Percentiles rank a stretch among this genome's conserved stretches.
Conservation (phyloP, 2,329 filamentous ascomycete species). For the Aspergillus sp. region DNA sequence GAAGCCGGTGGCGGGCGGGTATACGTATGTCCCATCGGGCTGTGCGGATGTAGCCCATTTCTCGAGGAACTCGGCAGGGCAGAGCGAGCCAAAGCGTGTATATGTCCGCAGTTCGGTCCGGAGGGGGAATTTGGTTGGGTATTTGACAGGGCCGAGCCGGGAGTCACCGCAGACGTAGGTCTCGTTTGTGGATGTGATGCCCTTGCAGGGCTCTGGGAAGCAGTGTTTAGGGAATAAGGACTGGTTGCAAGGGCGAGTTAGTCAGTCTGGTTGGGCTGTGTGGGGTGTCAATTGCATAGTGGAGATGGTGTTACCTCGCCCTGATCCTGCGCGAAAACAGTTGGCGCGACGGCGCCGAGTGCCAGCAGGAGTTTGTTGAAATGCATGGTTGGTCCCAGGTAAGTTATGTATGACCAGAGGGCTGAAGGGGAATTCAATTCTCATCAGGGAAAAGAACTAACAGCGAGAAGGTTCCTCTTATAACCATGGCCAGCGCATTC, state of each 20-base stretch:
- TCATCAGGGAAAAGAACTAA: background rate
- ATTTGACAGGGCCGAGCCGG: constrained; percentile 37
- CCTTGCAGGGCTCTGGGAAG: constrained; percentile 28
- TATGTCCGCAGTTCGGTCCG: constrained; percentile 34
- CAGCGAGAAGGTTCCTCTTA: background rate
- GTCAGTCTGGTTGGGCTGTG: background rate
- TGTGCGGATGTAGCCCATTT: constrained; percentile 17
- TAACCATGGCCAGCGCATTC: background rate
- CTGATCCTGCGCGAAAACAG: background rate
- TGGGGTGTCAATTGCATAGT: too few relatives aligned
- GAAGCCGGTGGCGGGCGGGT: constrained; percentile 48
- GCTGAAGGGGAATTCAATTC: background rate
- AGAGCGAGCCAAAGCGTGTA: constrained; percentile 41
- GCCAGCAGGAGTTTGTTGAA: background rate
- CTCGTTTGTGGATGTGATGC: constrained; percentile 30
- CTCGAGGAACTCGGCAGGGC: constrained; percentile 41
- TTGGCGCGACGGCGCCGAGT: background rate
- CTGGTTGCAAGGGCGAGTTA: background rate
- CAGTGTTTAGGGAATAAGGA: constrained; percentile 15
- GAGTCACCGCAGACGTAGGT: constrained; percentile 41
- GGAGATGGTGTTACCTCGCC: background rate
- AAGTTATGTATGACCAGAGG: background rate
- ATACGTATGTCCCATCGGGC: constrained; percentile 28
- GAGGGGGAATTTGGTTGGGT: constrained; percentile 35
- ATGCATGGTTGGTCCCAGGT: background rate